Percentiles rank a stretch among this genome's conserved stretches.
These are phyloP conservation scores for Neopestalotiopsis sp. DNA, from an alignment of 2,329 filamentous ascomycete species.

Conservation along the genomic window DNA sequence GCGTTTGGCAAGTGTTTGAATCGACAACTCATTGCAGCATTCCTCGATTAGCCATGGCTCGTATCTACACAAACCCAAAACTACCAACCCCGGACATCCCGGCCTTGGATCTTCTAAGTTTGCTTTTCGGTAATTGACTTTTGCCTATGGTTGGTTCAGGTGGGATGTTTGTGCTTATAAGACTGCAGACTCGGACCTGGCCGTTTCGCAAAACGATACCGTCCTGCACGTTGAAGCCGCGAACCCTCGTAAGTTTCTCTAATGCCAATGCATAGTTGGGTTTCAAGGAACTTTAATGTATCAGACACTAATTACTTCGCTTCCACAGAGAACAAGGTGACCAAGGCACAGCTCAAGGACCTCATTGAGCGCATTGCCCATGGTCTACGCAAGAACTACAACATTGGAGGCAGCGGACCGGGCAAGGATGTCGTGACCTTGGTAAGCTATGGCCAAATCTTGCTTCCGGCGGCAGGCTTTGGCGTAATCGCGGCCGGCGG, in stretches of 20 bases:
- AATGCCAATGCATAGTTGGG: neutral
- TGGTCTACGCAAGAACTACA: slow-evolving; percentile 54
- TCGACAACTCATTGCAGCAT: neutral
- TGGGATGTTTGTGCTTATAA: neutral
- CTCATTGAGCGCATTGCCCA: slow-evolving; percentile 51
- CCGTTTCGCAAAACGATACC: slow-evolving; percentile 42
- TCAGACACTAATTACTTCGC: slow-evolving; percentile 22
- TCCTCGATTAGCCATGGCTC: slow-evolving; percentile 12
- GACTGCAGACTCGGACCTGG: slow-evolving; percentile 24
- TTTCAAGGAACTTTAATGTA: neutral
- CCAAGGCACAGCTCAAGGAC: slow-evolving; percentile 45
- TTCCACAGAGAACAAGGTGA: slow-evolving; percentile 48
- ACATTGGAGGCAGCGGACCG: slow-evolving; percentile 54
- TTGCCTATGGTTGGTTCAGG: slow-evolving; percentile 22
- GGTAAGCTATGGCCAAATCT: slow-evolving; percentile 61
- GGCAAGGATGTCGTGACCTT: slow-evolving; percentile 60
- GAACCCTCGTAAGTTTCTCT: neutral
- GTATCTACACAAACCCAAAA: slow-evolving; percentile 25
- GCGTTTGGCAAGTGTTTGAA: neutral
- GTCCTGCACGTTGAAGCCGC: slow-evolving; percentile 51
- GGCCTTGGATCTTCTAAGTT: slow-evolving; percentile 18
- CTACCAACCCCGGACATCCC: slow-evolving; percentile 16
- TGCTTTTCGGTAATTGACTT: slow-evolving; percentile 17
- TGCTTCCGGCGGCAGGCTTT: slow-evolving; percentile 60
- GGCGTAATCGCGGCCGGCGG: slow-evolving; percentile 64